A percentile compares a stretch with the other conserved stretches of the same genome.
Conservation (phyloP, 306 rosid genomes). For the Carpinus fangiana region DNA sequence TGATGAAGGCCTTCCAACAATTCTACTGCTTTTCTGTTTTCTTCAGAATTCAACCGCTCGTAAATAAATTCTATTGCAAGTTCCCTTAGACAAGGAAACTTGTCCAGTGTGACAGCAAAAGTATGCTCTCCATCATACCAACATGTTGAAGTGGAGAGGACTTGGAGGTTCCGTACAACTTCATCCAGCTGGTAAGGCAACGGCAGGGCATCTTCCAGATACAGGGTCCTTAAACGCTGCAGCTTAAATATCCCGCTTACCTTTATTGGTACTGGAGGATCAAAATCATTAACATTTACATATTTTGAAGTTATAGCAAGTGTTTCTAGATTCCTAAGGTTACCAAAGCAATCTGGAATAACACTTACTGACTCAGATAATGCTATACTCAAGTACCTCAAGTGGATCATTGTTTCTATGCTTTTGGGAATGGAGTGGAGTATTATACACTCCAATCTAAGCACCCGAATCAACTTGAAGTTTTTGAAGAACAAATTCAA, state of each 20-base stretch:
- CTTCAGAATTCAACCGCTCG: rapidly evolving
- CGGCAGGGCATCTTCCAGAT: too few species aligned
- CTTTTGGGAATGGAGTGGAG: background rate
- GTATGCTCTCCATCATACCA: background rate
- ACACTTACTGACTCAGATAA: background rate
- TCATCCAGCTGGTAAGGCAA: background rate
- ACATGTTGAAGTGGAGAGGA: background rate
- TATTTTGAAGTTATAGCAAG: background rate
- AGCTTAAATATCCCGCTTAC: background rate
- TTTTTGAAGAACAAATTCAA: background rate
- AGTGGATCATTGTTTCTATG: background rate
- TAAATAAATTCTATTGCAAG: background rate
- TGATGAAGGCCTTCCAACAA: too few species aligned
- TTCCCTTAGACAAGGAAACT: background rate
- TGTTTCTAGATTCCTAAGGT: background rate
- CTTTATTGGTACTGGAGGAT: too few species aligned
- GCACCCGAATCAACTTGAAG: background rate
- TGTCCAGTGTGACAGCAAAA: too few species aligned
- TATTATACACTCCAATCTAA: background rate
- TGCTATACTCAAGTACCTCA: background rate
- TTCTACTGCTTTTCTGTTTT: rapidly evolving
- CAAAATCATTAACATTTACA: too few species aligned
- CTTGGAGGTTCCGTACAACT: background rate
- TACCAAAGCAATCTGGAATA: background rate
- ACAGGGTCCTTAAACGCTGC: background rate